Base-by-base conservation (phyloP, 2,329 filamentous ascomycete species). In the Penicillium occitanis region DNA sequence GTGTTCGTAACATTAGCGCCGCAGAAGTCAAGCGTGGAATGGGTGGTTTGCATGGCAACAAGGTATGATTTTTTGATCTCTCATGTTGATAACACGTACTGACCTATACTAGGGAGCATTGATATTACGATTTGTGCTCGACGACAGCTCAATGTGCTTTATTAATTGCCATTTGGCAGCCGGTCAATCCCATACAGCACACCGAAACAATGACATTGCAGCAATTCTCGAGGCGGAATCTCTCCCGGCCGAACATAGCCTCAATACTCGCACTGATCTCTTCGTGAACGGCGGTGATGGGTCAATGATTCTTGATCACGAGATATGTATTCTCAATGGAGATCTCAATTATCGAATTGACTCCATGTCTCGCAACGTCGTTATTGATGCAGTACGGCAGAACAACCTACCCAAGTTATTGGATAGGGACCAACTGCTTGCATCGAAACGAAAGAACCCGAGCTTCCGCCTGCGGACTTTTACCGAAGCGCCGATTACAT, bases 341-440 rank as follows among this genome's bases (percentile, higher is more conserved):
- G 95, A 99, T 76, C 85, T 99, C 60, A 99, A 99, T 79, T 99
- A 99, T 78, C 93, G 95, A 68, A 98, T 99, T 73, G 95, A 99
- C 77, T 93, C 93, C 28, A 97, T 98, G 87, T 92, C 92, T 19
- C 91, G 95, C 60, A 92, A 98, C 73, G 93, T 91, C 0, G 94
- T 99, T 2, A 90, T 98, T 64, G 90, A 89, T 67, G 93, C 92
- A 1, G 87, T 98, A 61, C 90, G 91, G 69, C 85, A 90, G 50
- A 89, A 90, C 68, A 96, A 98, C 70, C 84, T 98, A 2, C 74
- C 84, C 33, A 96, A 97, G 75, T 86, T 99, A 1, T 88, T 99
- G 0, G 94, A 98, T 66, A 89, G 95, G 59, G 95, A 99, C 74
- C 95, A 99, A 76, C 85, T 99, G 5, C 87, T 98, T 1, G 90